These are phyloP conservation scores for Exophiala bonariae DNA, from an alignment of 2,329 filamentous ascomycete genomes.

Conservation along the genomic window DNA sequence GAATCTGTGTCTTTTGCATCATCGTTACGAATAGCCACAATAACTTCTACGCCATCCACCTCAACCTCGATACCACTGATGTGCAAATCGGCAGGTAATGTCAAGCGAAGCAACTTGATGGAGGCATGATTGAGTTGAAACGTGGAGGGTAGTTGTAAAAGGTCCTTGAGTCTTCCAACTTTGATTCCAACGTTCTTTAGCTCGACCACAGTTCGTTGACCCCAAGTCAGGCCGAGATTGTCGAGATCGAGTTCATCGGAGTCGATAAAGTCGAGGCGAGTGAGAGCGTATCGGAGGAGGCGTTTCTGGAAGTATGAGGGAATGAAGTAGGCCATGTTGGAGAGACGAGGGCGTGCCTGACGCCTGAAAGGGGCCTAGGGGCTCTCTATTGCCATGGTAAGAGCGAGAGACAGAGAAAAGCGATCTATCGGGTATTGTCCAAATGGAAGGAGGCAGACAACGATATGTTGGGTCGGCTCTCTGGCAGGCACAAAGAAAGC, in stretches of 20 bases:
- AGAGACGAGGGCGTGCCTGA: slow-evolving; percentile 8
- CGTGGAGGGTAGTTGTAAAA: slow-evolving; percentile 29
- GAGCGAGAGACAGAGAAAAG: background rate
- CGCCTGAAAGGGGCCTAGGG: slow-evolving; percentile 6
- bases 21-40: slow-evolving; percentile 19
- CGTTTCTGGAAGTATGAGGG: slow-evolving; percentile 82
- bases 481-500: too few relatives aligned
- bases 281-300: slow-evolving; percentile 81
- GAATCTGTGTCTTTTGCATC: slow-evolving; percentile 30
- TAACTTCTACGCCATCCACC: slow-evolving; percentile 74
- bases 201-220: slow-evolving; percentile 79
- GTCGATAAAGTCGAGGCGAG: slow-evolving; percentile 81
- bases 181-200: slow-evolving; percentile 73
- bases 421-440: too few relatives aligned
- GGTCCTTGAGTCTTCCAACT: slow-evolving; percentile 21
- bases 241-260: slow-evolving; percentile 83
- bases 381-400: slow-evolving; percentile 8
- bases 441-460: background rate
- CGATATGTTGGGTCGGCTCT: background rate
- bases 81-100: slow-evolving; percentile 84
- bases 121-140: slow-evolving; percentile 52
- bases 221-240: slow-evolving; percentile 79
- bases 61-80: slow-evolving; percentile 80
- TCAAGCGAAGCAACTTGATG: slow-evolving; percentile 74
- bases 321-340: slow-evolving; percentile 70